These are phyloP conservation scores for Candida verbasci DNA, from an alignment of 805 yeast species.

Conservation along the genomic window DNA sequence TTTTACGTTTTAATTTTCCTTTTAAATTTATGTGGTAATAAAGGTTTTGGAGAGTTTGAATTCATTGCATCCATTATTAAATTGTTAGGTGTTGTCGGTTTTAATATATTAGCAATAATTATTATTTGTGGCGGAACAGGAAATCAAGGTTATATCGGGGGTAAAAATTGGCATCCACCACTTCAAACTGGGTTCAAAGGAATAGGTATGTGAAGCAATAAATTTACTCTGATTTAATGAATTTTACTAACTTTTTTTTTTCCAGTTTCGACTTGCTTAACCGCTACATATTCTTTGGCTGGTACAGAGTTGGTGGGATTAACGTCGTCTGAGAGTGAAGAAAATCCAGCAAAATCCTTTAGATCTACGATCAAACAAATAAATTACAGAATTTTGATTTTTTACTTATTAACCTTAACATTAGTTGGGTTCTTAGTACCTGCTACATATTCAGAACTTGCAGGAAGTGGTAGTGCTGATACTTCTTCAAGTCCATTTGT, in stretches of 20 bases:
- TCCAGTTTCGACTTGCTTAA: conserved; percentile 32
- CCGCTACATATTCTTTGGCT: conserved; percentile 41
- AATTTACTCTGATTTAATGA: too few relatives aligned
- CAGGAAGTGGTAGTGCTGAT: conserved; percentile 19
- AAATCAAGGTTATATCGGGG: conserved; percentile 35
- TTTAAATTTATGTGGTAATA: conserved; percentile 31
- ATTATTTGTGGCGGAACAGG: conserved; percentile 38
- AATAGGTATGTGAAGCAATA: too few relatives aligned
- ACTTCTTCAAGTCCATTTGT: conserved; percentile 41
- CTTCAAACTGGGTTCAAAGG: conserved; percentile 41
- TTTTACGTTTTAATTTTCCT: conserved; percentile 34
- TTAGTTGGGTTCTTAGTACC: conserved; percentile 39
- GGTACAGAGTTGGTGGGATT: conserved; percentile 40
- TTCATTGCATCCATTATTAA: conserved; percentile 32
- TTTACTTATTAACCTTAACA: conserved; percentile 37
- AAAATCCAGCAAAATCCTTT: conserved; percentile 33
- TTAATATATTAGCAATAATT: conserved; percentile 35
- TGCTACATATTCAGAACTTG: conserved; percentile 21
- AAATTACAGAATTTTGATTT: conserved; percentile 37
- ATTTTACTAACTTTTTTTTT: too few relatives aligned
- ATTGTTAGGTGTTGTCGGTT: conserved; percentile 36
- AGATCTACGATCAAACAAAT: conserved; percentile 42
- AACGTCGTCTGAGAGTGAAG: conserved; percentile 35
- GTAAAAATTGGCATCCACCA: conserved; percentile 31
- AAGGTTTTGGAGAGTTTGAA: conserved; percentile 37